Base-by-base conservation (phyloP, 2,329 filamentous ascomycete genomes). In the Allantophomopsis cytisporea region DNA sequence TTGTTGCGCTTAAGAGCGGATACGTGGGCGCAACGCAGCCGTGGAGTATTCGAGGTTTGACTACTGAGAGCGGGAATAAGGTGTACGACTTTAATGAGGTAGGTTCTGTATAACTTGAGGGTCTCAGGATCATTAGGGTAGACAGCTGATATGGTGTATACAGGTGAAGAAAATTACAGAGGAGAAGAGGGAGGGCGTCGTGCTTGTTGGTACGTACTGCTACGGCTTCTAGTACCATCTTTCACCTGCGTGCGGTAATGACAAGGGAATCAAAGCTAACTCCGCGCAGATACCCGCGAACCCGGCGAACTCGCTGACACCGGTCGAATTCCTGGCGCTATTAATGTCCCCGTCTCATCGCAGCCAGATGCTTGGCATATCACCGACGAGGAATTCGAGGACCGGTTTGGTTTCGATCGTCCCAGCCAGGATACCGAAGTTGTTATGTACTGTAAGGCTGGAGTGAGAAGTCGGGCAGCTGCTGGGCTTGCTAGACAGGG, bases 381-480 rank as follows among this genome's bases (percentile, higher is more conserved):
- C 7, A 57, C 68, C 0, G 66, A 70, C 0, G 81, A 84, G 11
- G 87, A 94, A 46, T 96, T 96, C 54, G 73, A 83, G 54, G 83
- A 86, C 43, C 65, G 80, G 13, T 88, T 86, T 59, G 88, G 86
- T 4, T 94, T 83, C 54, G 62, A 69, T 43, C 82, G 84, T 44
- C 88, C 80, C 0, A 51, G 52, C 2, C 64, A 64, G 43, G 66
- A 73, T 35, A 57, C 60, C 23, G 66, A 73, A 47, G 58, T 94
- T 12, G 69, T 96, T 4, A 91, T 96, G 53, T 96, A 94, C 60
- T 98, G 91, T 63, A 93, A 86, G 64, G 80, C 88, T 0, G 91
- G 91, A 2, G 84, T 96, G 46, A 69, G 91, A 55, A 86, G 84
- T 50, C 66, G 69, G 35, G 74, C 83, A 1, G 88, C 88, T 6